These are phyloP conservation scores for Pestalotiopsis sp. DNA, from an alignment of 2,329 filamentous ascomycete genomes.

Conservation along the genomic window DNA sequence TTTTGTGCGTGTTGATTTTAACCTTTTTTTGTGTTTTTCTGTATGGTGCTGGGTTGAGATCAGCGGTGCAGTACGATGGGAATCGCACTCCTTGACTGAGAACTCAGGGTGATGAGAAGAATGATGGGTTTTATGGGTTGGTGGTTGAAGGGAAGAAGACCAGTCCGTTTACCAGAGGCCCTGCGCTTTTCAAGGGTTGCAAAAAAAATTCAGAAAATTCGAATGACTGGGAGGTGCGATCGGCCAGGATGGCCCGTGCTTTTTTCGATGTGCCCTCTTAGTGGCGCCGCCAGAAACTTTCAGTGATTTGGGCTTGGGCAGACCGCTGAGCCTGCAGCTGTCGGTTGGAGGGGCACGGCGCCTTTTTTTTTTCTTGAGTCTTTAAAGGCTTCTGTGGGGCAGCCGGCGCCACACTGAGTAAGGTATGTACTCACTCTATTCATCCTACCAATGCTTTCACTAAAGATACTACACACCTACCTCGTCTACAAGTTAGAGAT, in stretches of 20 bases:
- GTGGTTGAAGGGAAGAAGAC: slow-evolving; percentile 44
- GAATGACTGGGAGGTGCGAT: slow-evolving; percentile 8
- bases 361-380: background rate
- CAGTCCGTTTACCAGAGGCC: slow-evolving; percentile 26
- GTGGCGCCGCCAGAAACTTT: background rate
- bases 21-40: slow-evolving; percentile 65
- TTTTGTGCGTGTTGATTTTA: slow-evolving; percentile 56
- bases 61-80: slow-evolving; percentile 60
- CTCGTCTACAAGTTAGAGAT: too few relatives aligned
- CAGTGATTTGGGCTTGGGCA: background rate
- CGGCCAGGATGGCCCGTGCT: background rate
- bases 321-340: background rate
- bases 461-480: background rate
- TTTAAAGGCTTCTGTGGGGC: background rate
- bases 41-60: slow-evolving; percentile 55
- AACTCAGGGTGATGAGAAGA: slow-evolving; percentile 37
- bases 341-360: background rate
- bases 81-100: slow-evolving; percentile 53
- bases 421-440: background rate
- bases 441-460: background rate
- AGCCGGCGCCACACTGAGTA: background rate
- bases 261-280: background rate
- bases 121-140: slow-evolving; percentile 29
- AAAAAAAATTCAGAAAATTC: slow-evolving; percentile 21
- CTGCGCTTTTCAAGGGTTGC: slow-evolving; percentile 6